Evolutionary conservation across 2,329 filamentous ascomycete species (phyloP).

Genomic region (Emmonsia crescens): DNA sequence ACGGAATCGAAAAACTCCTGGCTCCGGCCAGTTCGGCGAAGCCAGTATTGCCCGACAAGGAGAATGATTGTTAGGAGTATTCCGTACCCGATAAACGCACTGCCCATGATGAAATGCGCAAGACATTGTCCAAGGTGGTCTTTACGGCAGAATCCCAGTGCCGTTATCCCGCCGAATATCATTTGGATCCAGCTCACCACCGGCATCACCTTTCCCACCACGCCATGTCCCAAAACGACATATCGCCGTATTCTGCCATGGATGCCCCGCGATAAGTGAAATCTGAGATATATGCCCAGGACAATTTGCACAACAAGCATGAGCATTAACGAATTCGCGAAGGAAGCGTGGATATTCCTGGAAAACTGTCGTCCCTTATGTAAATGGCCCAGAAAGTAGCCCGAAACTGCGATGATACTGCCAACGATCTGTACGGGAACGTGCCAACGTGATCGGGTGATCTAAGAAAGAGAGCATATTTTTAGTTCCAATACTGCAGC

Average conservation of each 20-base stretch:
- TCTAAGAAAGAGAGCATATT: constrained; percentile 39
- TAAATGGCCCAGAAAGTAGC: constrained; percentile 82
- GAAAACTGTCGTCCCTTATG: constrained; percentile 84
- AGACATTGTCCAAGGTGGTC: constrained; percentile 88
- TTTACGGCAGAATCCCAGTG: constrained; percentile 81
- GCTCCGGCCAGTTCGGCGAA: constrained; percentile 69
- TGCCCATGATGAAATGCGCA: constrained; percentile 98
- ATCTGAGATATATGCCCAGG: constrained; percentile 74
- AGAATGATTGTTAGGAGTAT: constrained; percentile 77
- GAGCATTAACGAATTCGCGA: constrained; percentile 71
- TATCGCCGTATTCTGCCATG: constrained; percentile 64
- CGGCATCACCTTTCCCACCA: constrained; percentile 80
- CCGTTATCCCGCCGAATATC: constrained; percentile 87
- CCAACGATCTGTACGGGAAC: constrained; percentile 74
- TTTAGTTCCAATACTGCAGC: neutral
- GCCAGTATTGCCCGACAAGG: constrained; percentile 78
- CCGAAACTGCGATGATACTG: constrained; percentile 63
- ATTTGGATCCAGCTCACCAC: constrained; percentile 85
- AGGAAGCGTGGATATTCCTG: constrained; percentile 67
- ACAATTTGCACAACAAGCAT: constrained; percentile 65
- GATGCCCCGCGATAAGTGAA: constrained; percentile 78
- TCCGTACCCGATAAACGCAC: constrained; percentile 89
- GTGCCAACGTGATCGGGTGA: constrained; percentile 85
- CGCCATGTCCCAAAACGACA: constrained; percentile 62
- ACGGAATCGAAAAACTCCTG: constrained; percentile 95